These are phyloP conservation scores for Leptographium lundbergii DNA, from an alignment of 2,329 filamentous ascomycete species.

Conservation along the genomic window DNA sequence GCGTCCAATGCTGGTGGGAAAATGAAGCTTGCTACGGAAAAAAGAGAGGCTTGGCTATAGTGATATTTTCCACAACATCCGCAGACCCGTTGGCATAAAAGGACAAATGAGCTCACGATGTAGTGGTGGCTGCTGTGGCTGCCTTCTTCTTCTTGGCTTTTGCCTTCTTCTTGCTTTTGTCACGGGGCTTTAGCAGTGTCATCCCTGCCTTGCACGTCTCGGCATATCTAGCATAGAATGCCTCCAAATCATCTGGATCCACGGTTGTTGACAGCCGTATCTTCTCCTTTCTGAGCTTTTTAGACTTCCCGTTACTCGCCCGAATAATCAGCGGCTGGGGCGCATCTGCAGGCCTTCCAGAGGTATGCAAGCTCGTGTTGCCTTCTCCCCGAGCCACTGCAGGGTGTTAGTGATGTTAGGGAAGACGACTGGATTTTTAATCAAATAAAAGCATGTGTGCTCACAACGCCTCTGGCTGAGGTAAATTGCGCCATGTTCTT, in stretches of 20 bases:
- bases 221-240: constrained; percentile 74
- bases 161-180: constrained; percentile 75
- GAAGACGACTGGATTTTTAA: neutral
- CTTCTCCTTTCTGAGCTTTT: constrained; percentile 41
- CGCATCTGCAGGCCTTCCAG: constrained; percentile 18
- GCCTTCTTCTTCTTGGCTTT: constrained; percentile 62
- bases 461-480: constrained; percentile 66
- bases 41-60: neutral
- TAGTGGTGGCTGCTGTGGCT: constrained; percentile 11
- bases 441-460: constrained; percentile 13
- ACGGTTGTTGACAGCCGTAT: constrained; percentile 78
- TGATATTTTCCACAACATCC: neutral
- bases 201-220: constrained; percentile 86
- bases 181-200: constrained; percentile 80
- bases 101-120: neutral
- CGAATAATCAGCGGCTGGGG: constrained; percentile 67
- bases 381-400: constrained; percentile 7
- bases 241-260: constrained; percentile 59
- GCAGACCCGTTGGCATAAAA: neutral
- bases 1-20: no score
- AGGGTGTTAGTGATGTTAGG: neutral
- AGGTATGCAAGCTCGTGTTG: no score
- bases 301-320: constrained; percentile 67
- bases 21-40: neutral
- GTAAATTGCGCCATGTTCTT: constrained; percentile 61